A percentile compares a stretch with the other conserved stretches of the same genome.
Evolutionary conservation across 352 stramenopile genomes (phyloP).

Genomic region (Globisporangium nagaii): DNA sequence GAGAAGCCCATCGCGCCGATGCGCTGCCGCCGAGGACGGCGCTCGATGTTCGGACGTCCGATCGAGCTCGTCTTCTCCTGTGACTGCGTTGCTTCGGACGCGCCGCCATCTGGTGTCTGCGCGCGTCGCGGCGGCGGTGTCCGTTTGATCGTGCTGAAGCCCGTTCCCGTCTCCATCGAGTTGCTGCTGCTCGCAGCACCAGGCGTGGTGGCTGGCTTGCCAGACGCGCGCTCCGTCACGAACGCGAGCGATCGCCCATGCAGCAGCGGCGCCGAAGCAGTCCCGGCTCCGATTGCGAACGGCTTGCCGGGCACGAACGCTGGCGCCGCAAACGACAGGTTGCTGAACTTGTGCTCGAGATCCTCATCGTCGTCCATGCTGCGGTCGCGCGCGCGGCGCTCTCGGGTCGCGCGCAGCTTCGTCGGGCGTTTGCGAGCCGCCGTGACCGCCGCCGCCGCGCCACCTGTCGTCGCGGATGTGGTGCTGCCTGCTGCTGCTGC

Average conservation of each 20-base stretch:
- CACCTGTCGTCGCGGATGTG: not conserved
- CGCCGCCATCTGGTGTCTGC: not conserved
- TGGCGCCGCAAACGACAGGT: slow-evolving; percentile 43
- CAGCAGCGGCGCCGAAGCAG: slow-evolving; percentile 4
- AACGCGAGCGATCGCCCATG: slow-evolving; percentile 40
- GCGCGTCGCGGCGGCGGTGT: not conserved
- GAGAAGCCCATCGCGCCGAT: slow-evolving; percentile 45
- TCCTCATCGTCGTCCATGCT: slow-evolving; percentile 53
- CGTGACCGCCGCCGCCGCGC: not conserved
- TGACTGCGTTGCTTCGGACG: slow-evolving; percentile 2
- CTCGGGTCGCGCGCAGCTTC: slow-evolving; percentile 56
- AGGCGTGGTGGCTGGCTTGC: not conserved
- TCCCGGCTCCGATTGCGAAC: slow-evolving; percentile 8
- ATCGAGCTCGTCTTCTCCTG: slow-evolving; percentile 3
- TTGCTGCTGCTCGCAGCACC: slow-evolving; percentile 9
- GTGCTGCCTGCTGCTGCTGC: not conserved
- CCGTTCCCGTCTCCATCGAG: slow-evolving; percentile 1
- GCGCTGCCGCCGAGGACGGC: slow-evolving; percentile 40
- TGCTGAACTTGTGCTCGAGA: slow-evolving; percentile 60
- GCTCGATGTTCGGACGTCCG: slow-evolving; percentile 13
- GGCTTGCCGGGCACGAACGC: slow-evolving; percentile 38
- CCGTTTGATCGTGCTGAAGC: slow-evolving; percentile 1
- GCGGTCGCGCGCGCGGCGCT: slow-evolving; percentile 51
- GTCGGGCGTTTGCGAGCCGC: slow-evolving; percentile 19
- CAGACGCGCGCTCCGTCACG: slow-evolving; percentile 33